Conservation (phyloP, 345 rosid species). For the Arabidopsis arenosa region DNA sequence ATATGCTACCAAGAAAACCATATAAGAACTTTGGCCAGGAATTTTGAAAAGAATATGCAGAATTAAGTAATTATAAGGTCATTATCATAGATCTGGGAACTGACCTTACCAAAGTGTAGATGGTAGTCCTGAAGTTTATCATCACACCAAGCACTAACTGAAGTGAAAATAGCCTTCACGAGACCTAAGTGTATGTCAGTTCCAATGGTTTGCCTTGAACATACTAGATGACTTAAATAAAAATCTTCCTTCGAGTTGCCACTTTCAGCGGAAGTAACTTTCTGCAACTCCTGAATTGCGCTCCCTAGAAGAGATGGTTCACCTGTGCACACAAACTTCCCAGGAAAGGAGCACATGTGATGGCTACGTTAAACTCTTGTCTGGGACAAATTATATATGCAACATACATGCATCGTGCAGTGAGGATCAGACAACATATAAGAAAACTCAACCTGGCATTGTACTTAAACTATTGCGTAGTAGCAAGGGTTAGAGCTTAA, state of each 20-base stretch:
- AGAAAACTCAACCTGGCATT: conserved; percentile 13
- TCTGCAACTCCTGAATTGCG: conserved; percentile 65
- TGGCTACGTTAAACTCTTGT: conserved; percentile 26
- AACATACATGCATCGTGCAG: conserved; percentile 23
- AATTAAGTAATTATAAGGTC: neutral
- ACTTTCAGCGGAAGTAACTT: conserved; percentile 52
- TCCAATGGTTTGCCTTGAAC: conserved; percentile 58
- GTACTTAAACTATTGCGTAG: conserved; percentile 2
- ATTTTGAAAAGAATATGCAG: neutral
- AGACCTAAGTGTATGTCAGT: conserved; percentile 53
- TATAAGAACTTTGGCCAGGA: conserved; percentile 12
- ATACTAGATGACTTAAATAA: conserved; percentile 61
- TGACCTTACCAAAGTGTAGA: conserved; percentile 79
- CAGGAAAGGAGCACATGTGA: conserved; percentile 31
- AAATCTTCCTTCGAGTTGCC: conserved; percentile 59
- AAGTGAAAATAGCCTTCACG: conserved; percentile 59
- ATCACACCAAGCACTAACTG: conserved; percentile 81
- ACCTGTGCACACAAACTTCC: conserved; percentile 80
- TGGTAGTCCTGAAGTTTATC: conserved; percentile 81
- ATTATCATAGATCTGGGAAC: conserved; percentile 36
- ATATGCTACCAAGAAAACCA: conserved; percentile 16
- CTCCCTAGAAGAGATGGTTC: conserved; percentile 69
- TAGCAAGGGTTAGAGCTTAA: neutral
- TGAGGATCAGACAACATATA: conserved; percentile 11
- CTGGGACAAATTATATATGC: conserved; percentile 6